These are phyloP conservation scores for Diatrype stigma DNA, from an alignment of 2,329 filamentous ascomycete species.

Conservation along the genomic window DNA sequence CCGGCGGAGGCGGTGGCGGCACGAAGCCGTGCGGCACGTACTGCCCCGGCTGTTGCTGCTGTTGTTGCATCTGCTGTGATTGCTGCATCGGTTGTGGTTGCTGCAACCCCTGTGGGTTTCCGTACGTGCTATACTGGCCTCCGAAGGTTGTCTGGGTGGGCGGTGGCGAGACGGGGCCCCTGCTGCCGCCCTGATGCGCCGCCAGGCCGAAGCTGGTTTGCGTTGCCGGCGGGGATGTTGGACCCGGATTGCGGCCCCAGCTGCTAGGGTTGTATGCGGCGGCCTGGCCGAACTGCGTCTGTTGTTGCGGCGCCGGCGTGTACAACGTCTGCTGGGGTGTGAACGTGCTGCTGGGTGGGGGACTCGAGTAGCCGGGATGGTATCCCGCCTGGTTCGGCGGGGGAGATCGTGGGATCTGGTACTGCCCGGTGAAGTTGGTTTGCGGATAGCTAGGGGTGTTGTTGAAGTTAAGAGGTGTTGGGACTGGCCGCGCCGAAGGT, in stretches of 20 bases:
- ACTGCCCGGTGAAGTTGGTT: constrained; percentile 52
- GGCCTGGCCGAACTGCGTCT: constrained; percentile 42
- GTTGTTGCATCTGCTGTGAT: constrained; percentile 30
- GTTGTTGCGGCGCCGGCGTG: constrained; percentile 29
- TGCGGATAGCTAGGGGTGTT: constrained; percentile 46
- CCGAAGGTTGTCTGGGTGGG: constrained; percentile 37
- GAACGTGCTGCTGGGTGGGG: constrained; percentile 31
- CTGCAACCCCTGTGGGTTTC: constrained; percentile 38
- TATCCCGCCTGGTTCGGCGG: constrained; percentile 42
- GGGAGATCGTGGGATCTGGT: constrained; percentile 54
- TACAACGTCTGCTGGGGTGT: constrained; percentile 25
- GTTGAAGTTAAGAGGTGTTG: constrained; percentile 45
- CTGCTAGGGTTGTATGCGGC: constrained; percentile 53
- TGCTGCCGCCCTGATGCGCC: too few relatives aligned
- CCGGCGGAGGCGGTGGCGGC: constrained; percentile 60
- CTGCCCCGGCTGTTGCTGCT: constrained; percentile 27
- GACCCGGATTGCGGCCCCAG: constrained; percentile 54
- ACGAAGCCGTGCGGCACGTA: constrained; percentile 56
- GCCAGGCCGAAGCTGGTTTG: constrained; percentile 34
- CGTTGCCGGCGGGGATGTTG: constrained; percentile 41
- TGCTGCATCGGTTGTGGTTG: constrained; percentile 37
- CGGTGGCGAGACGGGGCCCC: constrained; percentile 51
- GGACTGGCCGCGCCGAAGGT: constrained; percentile 34
- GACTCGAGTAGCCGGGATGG: constrained; percentile 41
- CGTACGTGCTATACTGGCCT: constrained; percentile 41